Evolutionary conservation across 2,329 filamentous ascomycete genomes (phyloP).

Genomic region (Tricladium varicosporioides): DNA sequence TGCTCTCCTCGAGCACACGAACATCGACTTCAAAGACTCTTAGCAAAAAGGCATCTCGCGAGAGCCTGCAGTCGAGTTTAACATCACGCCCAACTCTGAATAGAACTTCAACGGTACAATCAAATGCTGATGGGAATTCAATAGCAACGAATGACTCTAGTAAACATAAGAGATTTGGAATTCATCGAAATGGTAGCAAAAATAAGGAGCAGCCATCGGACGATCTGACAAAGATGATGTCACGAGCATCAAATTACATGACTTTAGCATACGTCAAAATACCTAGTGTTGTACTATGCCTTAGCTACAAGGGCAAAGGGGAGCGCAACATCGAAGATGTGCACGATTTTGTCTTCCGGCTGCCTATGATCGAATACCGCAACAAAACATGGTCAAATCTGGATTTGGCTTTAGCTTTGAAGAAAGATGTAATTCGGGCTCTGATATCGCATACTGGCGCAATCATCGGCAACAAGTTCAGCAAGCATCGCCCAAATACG

Average conservation of each 20-base stretch:
- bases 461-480: slow-evolving; percentile 97
- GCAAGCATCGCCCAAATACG: slow-evolving; percentile 77
- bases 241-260: slow-evolving; percentile 94
- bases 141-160: slow-evolving; percentile 29
- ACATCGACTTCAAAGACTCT: slow-evolving; percentile 22
- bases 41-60: slow-evolving; percentile 32
- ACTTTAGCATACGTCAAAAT: slow-evolving; percentile 94
- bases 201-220: slow-evolving; percentile 69
- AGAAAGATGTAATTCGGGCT: slow-evolving; percentile 91
- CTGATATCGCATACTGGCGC: slow-evolving; percentile 93
- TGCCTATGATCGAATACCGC: slow-evolving; percentile 90
- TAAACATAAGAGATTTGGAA: slow-evolving; percentile 50
- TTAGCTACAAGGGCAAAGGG: slow-evolving; percentile 95
- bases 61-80: slow-evolving; percentile 30
- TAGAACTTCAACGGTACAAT: slow-evolving; percentile 25
- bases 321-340: slow-evolving; percentile 96
- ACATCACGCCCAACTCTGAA: slow-evolving; percentile 25
- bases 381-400: slow-evolving; percentile 99
- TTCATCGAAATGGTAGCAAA: slow-evolving; percentile 47
- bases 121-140: slow-evolving; percentile 23
- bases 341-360: slow-evolving; percentile 93
- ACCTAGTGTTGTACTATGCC: slow-evolving; percentile 88
- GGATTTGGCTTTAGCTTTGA: slow-evolving; percentile 86
- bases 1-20: slow-evolving; percentile 22
- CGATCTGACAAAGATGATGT: slow-evolving; percentile 95